A percentile compares a stretch with the other conserved stretches of the same genome.
Conservation (phyloP, 768 basidiomycete genomes). For the Mycena polygramma region DNA sequence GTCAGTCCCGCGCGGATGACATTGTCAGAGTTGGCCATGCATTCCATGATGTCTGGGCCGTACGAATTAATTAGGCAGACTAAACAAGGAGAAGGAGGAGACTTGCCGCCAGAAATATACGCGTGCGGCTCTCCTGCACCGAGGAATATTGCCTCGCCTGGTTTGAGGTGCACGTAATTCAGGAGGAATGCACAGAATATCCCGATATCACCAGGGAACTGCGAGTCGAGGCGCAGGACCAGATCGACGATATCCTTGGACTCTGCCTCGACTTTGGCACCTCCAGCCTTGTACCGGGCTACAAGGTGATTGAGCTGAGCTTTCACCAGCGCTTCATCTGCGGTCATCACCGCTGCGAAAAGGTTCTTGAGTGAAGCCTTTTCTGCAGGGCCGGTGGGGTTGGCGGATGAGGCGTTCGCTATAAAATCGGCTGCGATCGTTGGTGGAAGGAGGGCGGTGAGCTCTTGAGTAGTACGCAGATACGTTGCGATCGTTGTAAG, state of each 20-base stretch:
- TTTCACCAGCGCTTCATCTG: conserved; percentile 66
- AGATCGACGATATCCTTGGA: conserved; percentile 67
- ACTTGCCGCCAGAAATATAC: conserved; percentile 90
- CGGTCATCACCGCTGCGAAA: conserved; percentile 89
- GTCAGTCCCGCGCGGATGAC: conserved; percentile 99
- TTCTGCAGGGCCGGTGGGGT: conserved; percentile 58
- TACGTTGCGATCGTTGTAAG: conserved; percentile 76
- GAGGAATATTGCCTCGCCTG: conserved; percentile 94
- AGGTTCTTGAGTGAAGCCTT: conserved; percentile 79
- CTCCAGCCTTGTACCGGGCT: conserved; percentile 67
- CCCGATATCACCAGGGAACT: conserved; percentile 96
- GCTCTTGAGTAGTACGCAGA: conserved; percentile 80
- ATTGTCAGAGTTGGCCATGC: conserved; percentile 99
- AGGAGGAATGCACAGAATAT: conserved; percentile 91
- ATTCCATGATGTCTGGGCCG: conserved; percentile 94
- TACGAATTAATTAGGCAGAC: conserved; percentile 15
- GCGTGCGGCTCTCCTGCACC: conserved; percentile 98
- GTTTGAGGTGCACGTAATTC: conserved; percentile 83
- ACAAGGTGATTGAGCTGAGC: conserved; percentile 70
- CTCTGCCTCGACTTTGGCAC: conserved; percentile 55
- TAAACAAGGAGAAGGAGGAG: conserved; percentile 7
- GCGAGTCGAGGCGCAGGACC: conserved; percentile 70
- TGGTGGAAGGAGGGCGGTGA: conserved; percentile 76
- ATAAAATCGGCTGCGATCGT: conserved; percentile 67
- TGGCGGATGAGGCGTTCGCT: conserved; percentile 55